These are phyloP conservation scores for Cinchona pubescens DNA, from an alignment of 257 asterid species.

Conservation along the genomic window DNA sequence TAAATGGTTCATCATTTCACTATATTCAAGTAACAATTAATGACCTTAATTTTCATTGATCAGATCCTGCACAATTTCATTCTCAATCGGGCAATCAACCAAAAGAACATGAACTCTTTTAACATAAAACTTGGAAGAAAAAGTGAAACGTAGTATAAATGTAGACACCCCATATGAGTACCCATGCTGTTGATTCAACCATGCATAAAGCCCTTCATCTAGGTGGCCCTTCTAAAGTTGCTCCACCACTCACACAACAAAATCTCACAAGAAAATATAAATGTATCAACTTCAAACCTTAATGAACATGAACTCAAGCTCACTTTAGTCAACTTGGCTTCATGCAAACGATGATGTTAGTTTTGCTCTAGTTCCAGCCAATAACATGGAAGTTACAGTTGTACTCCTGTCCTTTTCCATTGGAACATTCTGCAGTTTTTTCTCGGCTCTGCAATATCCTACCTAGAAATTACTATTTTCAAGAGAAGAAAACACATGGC, in stretches of 20 bases:
- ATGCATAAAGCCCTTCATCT: slow-evolving; percentile 36
- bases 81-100: slow-evolving; percentile 7
- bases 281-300: slow-evolving; percentile 30
- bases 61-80: slow-evolving; percentile 23
- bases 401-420: slow-evolving; percentile 40
- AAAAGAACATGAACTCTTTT: slow-evolving; percentile 22
- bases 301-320: slow-evolving; percentile 31
- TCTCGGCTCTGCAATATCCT: slow-evolving; percentile 27
- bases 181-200: slow-evolving; percentile 64
- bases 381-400: slow-evolving; percentile 31
- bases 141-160: slow-evolving; percentile 21
- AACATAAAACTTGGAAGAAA: slow-evolving; percentile 15
- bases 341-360: slow-evolving; percentile 32
- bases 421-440: slow-evolving; percentile 25
- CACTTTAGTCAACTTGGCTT: slow-evolving; percentile 35
- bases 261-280: slow-evolving; percentile 21
- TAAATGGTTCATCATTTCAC: background rate
- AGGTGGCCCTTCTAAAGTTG: slow-evolving; percentile 42
- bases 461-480: slow-evolving; percentile 33
- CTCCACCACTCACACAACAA: slow-evolving; percentile 49
- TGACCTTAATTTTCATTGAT: background rate
- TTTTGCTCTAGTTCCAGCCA: slow-evolving; percentile 32
- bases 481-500: slow-evolving; percentile 48
- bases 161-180: slow-evolving; percentile 67
- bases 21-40: slow-evolving; percentile 5